These are phyloP conservation scores for Aspergillus biplanus DNA, from an alignment of 495 filamentous ascomycete species.

Conservation along the genomic window DNA sequence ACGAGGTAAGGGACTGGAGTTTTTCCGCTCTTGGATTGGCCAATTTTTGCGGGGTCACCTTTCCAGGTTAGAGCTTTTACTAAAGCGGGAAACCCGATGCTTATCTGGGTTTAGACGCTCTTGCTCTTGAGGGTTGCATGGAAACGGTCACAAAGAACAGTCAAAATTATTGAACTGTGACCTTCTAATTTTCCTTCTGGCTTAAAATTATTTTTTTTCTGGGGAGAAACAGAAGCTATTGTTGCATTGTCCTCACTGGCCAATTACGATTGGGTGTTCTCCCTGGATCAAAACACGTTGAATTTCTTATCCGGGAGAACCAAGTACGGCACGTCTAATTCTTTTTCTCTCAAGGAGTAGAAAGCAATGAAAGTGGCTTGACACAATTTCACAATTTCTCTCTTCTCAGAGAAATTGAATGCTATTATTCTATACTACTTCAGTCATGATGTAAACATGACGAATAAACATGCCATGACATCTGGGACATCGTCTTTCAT, in stretches of 20 bases:
- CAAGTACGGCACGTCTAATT: no score
- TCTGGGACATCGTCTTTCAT: not conserved
- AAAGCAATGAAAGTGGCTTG: no score
- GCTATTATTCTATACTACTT: no score
- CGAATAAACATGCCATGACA: not conserved
- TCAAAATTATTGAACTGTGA: not conserved
- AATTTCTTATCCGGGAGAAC: no score
- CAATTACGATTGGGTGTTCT: no score
- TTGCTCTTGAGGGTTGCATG: conserved; percentile 21
- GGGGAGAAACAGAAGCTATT: not conserved
- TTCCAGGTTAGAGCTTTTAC: conserved; percentile 14
- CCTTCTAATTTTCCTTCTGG: not conserved
- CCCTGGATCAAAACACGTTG: no score
- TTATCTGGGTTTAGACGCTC: conserved; percentile 14
- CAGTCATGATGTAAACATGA: conserved; percentile 1
- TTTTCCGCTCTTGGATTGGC: conserved; percentile 20
- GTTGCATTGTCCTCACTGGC: not conserved
- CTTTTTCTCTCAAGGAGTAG: no score
- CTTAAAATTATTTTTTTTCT: not conserved
- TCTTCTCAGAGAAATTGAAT: no score
- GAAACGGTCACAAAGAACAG: conserved; percentile 6
- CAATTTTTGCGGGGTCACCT: conserved; percentile 24
- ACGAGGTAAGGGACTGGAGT: conserved; percentile 18
- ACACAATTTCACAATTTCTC: no score
- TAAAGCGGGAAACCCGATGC: conserved; percentile 16